These are phyloP conservation scores for Neoarthrinium moseri DNA, from an alignment of 2,329 filamentous ascomycete species.

Conservation along the genomic window DNA sequence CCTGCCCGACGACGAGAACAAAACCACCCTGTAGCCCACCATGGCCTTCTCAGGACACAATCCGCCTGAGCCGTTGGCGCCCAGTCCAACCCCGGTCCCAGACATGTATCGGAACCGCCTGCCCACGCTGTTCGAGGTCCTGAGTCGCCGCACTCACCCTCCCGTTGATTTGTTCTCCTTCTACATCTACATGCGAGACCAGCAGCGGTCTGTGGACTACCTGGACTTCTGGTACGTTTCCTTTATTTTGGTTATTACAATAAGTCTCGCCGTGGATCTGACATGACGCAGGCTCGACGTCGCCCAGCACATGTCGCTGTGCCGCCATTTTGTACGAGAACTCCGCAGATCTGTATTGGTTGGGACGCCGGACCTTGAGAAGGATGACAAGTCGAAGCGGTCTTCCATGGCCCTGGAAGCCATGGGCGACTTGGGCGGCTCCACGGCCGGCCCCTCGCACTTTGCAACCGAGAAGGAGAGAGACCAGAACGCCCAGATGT, in stretches of 20 bases:
- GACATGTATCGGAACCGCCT: conserved; percentile 75
- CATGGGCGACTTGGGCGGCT: conserved; percentile 64
- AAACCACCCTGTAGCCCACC: conserved; percentile 12
- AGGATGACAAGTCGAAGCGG: conserved; percentile 69
- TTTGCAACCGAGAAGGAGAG: conserved; percentile 69
- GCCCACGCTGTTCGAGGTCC: conserved; percentile 91
- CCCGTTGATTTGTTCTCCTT: conserved; percentile 98
- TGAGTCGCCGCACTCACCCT: conserved; percentile 89
- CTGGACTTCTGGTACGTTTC: conserved; percentile 87
- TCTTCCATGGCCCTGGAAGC: conserved; percentile 79
- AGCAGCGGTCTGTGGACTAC: conserved; percentile 96
- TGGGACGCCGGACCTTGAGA: conserved; percentile 87
- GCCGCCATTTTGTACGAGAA: conserved; percentile 94
- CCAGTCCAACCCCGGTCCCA: conserved; percentile 53
- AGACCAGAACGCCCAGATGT: conserved; percentile 85
- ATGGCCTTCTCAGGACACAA: conserved; percentile 33
- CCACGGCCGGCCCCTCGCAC: conserved; percentile 59
- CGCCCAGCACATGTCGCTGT: conserved; percentile 97
- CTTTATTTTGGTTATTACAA: conserved; percentile 17
- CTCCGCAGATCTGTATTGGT: conserved; percentile 89
- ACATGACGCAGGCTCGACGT: conserved; percentile 94
- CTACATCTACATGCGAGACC: conserved; percentile 99
- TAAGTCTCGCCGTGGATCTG: no score
- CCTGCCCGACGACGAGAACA: background rate
- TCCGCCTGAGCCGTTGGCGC: conserved; percentile 20